A percentile compares a stretch with the other conserved stretches of the same genome.
Conservation (phyloP, 768 basidiomycete genomes). For the Lactarius quietus region DNA sequence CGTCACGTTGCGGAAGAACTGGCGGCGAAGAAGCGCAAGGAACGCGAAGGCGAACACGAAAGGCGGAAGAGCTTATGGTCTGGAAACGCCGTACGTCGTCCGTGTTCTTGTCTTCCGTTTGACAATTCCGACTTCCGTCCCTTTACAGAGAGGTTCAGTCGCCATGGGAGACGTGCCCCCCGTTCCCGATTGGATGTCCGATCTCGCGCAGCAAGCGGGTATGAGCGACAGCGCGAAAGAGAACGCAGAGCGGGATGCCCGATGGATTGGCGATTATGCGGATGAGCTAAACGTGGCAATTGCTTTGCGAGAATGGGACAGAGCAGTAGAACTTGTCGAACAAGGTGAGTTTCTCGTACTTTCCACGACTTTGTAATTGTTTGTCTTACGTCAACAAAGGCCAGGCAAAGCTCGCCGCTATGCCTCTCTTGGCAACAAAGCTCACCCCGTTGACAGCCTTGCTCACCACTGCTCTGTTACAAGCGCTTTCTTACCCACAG, state of each 20-base stretch:
- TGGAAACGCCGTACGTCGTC: constrained; percentile 40
- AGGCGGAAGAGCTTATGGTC: constrained; percentile 74
- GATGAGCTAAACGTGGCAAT: constrained; percentile 92
- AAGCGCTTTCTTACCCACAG: constrained; percentile 67
- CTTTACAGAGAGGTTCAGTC: constrained; percentile 34
- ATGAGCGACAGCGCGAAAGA: constrained; percentile 58
- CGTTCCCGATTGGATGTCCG: constrained; percentile 74
- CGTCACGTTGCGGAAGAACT: constrained; percentile 92
- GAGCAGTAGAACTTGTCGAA: constrained; percentile 81
- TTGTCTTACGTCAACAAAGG: constrained; percentile 36
- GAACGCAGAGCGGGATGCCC: constrained; percentile 73
- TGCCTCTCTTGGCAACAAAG: constrained; percentile 49
- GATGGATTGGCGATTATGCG: constrained; percentile 88
- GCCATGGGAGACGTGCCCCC: constrained; percentile 45
- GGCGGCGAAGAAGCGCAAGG: constrained; percentile 81
- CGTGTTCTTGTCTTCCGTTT: background rate
- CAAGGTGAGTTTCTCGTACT: constrained; percentile 59
- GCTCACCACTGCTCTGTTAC: constrained; percentile 65
- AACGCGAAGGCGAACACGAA: constrained; percentile 91
- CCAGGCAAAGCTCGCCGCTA: constrained; percentile 55
- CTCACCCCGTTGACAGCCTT: constrained; percentile 63
- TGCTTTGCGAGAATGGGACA: constrained; percentile 83
- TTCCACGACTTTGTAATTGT: background rate
- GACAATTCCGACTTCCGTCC: background rate
- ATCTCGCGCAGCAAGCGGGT: constrained; percentile 57